Base-by-base conservation (phyloP, 257 asterid species). In the Linaria vulgaris region DNA sequence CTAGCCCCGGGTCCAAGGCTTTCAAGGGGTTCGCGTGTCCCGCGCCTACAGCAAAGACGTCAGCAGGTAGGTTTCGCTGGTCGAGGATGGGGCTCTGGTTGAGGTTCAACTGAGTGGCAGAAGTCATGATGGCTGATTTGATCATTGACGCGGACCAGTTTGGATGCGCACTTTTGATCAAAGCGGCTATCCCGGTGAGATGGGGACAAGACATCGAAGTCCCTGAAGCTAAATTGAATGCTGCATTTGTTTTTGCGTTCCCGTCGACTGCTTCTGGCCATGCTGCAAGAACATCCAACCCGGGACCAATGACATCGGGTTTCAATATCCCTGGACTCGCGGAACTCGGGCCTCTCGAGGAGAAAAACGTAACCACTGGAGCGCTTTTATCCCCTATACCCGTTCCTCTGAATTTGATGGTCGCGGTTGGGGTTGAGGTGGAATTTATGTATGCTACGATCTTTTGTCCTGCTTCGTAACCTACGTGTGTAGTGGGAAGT, bases 151-250 rank as follows among this genome's bases (percentile, higher is more conserved):
- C 63, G 0, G 75, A 63, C 78, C 78, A 72, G n/a, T 43, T 73
- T 17, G 78, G 81, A 21, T 72, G 70, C 9, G 64, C 61, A 12
- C 56, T 64, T 65, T 72, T 76, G 21, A 72, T 13, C 15, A 76
- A 24, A 8, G 74, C 65, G 0, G 48, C 73, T 3, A 69, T 38
- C 12, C 78, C 79, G 38, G 68, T 65, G 0, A 65, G 59, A 68
- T 72, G 81, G 7, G 78, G 81, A 39, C 75, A 68, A 0, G 75
- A 55, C 37, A 76, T 68, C 7, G 81, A 76, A 12, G 78, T 76
- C 19, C 75, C 78, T 0, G 75, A 72, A 12, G 25, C 21, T 27
- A 27, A 27, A 27, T 39, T 39, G 23, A 76, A 71, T 15, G n/a
- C 15, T 1, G 21, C 43, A 3, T 50, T 23, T 3, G 13, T 53